Evolutionary conservation across 106 monocot species (phyloP).

Genomic region (Vanilla planifolia): DNA sequence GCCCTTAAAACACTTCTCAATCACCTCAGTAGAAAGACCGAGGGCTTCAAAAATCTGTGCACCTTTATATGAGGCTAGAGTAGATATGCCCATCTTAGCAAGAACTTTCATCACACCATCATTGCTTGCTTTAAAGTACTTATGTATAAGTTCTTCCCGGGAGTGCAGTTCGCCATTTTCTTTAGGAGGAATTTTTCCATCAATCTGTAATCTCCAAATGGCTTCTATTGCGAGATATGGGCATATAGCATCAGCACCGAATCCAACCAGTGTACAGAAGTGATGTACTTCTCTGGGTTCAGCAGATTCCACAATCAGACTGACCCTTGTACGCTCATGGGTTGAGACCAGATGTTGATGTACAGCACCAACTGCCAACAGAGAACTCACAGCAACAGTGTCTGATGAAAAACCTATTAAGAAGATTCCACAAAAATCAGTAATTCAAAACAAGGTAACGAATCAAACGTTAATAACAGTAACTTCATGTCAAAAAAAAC

Average conservation of each 20-base stretch:
- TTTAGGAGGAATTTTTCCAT: slow-evolving; percentile 88
- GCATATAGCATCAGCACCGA: slow-evolving; percentile 96
- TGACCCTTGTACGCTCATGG: slow-evolving; percentile 85
- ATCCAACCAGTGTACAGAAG: slow-evolving; percentile 97
- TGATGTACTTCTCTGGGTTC: slow-evolving; percentile 99
- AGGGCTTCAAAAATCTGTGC: slow-evolving; percentile 99
- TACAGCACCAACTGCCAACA: slow-evolving; percentile 94
- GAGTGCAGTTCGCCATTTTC: slow-evolving; percentile 52
- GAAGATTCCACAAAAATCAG: no score
- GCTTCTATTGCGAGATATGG: slow-evolving; percentile 92
- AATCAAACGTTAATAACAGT: background rate
- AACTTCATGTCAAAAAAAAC: background rate
- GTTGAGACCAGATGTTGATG: slow-evolving; percentile 96
- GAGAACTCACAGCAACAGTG: slow-evolving; percentile 88
- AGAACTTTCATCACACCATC: slow-evolving; percentile 99
- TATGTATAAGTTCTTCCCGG: slow-evolving; percentile 66
- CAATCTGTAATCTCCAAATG: slow-evolving; percentile 85
- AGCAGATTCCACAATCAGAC: slow-evolving; percentile 87
- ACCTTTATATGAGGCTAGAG: slow-evolving; percentile 97
- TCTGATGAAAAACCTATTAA: slow-evolving; percentile 77
- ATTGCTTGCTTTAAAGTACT: slow-evolving; percentile 86
- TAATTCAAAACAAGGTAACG: slow-evolving; percentile 2
- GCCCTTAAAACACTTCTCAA: slow-evolving; percentile 85
- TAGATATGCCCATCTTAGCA: slow-evolving; percentile 99
- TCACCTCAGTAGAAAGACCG: slow-evolving; percentile 90